A percentile compares a stretch with the other conserved stretches of the same genome.
phyloP scores from a whole-genome alignment of 805 yeast genomes.

The Monosporozyma aerobia region DNA sequence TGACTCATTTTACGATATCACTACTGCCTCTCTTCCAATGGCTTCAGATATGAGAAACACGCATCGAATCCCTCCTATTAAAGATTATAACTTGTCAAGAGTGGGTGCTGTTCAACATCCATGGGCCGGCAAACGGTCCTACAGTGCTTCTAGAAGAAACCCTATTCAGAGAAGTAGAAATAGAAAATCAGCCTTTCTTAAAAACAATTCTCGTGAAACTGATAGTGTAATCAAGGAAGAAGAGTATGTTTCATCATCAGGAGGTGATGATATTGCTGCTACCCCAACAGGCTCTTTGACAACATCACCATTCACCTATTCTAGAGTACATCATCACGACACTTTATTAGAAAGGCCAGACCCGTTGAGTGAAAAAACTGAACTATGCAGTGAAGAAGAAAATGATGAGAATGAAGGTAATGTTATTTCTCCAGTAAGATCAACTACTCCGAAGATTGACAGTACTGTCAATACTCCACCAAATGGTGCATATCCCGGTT shows the following conservation, averaged over 20 bases:
- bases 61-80: conserved; percentile 3
- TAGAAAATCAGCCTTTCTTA: conserved; percentile 16
- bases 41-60: conserved; percentile 2
- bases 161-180: conserved; percentile 15
- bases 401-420: neutral
- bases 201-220: conserved; percentile 11
- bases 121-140: conserved; percentile 9
- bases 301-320: neutral
- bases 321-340: neutral
- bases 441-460: neutral
- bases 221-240: conserved; percentile 29
- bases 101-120: conserved; percentile 15
- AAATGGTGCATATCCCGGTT: neutral
- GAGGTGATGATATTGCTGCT: conserved; percentile 1
- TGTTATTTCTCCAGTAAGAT: neutral
- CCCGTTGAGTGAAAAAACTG: neutral
- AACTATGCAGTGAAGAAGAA: neutral
- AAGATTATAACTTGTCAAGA: conserved; percentile 18
- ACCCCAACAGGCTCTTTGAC: neutral
- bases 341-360: neutral
- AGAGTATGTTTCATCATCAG: conserved; percentile 15
- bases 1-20: conserved; percentile 34
- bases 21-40: conserved; percentile 26
- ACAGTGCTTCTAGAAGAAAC: conserved; percentile 9
- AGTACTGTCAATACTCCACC: neutral